A percentile compares a stretch with the other conserved stretches of the same genome.
These are phyloP conservation scores for Gyrodon lividus DNA, from an alignment of 768 basidiomycete species.

Conservation along the genomic window DNA sequence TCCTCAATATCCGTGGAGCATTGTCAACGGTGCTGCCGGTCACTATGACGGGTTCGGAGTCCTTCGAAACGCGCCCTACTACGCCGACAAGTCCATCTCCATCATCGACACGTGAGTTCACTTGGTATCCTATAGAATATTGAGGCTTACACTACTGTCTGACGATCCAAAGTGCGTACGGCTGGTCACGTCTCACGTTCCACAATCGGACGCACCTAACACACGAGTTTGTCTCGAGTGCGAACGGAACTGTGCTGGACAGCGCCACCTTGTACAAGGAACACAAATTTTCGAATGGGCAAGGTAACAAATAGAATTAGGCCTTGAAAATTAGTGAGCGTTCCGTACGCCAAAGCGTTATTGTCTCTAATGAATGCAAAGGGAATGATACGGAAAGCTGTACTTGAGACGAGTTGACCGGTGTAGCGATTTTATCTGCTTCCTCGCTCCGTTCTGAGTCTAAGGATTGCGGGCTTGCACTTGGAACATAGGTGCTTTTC, in stretches of 20 bases:
- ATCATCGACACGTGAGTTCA: conserved; percentile 14
- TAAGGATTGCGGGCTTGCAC: too few relatives aligned
- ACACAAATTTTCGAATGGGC: conserved; percentile 9
- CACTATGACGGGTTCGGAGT: conserved; percentile 28
- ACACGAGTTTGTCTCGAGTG: conserved; percentile 30
- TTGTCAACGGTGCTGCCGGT: conserved; percentile 27
- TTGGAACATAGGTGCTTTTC: too few relatives aligned
- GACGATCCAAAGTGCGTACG: conserved; percentile 15
- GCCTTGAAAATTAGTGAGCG: too few relatives aligned
- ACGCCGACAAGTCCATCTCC: conserved; percentile 5
- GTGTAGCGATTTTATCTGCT: too few relatives aligned
- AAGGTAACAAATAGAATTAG: background rate
- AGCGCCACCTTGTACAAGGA: conserved; percentile 24
- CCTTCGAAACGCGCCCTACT: conserved; percentile 2
- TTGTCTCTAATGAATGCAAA: too few relatives aligned
- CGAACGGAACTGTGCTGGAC: conserved; percentile 27
- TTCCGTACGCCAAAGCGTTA: too few relatives aligned
- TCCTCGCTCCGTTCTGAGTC: too few relatives aligned
- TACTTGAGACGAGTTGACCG: too few relatives aligned
- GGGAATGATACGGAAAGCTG: background rate
- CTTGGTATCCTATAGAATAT: background rate
- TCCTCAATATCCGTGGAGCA: conserved; percentile 25
- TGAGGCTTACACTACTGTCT: background rate
- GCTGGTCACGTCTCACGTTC: conserved; percentile 30
- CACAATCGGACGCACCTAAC: conserved; percentile 31